Evolutionary conservation across 805 yeast genomes (phyloP).

Genomic region (Myxozyma neotropica): DNA sequence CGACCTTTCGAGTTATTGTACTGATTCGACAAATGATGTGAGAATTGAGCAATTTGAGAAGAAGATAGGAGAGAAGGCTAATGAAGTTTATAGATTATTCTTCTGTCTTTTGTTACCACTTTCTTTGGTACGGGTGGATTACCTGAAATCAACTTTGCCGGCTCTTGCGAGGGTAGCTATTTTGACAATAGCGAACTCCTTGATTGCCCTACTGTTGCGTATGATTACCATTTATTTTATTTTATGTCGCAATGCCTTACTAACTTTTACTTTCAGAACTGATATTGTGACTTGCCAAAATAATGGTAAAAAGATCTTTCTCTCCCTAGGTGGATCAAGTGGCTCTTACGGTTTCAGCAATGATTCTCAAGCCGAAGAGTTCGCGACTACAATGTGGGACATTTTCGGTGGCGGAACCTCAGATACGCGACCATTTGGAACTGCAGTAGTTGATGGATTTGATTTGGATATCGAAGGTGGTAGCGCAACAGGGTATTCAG

Average conservation of each 20-base stretch:
- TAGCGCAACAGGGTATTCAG: constrained; percentile 54
- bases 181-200: constrained; percentile 46
- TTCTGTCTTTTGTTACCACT: constrained; percentile 64
- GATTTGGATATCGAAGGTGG: constrained; percentile 63
- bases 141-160: constrained; percentile 60
- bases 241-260: not conserved
- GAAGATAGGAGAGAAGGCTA: not conserved
- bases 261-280: constrained; percentile 23
- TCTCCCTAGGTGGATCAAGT: constrained; percentile 64
- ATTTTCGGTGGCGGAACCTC: constrained; percentile 50
- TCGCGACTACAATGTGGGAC: constrained; percentile 51
- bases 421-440: constrained; percentile 51
- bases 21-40: constrained; percentile 64
- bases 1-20: constrained; percentile 60
- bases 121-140: constrained; percentile 51
- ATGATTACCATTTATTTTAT: not conserved
- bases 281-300: constrained; percentile 75
- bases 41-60: constrained; percentile 58
- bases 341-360: constrained; percentile 55
- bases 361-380: constrained; percentile 52
- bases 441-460: constrained; percentile 66
- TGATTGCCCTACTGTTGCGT: constrained; percentile 51
- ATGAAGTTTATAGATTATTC: constrained; percentile 64
- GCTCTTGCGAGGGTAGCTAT: constrained; percentile 45
- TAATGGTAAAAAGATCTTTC: constrained; percentile 67